phyloP scores from a whole-genome alignment of 2,329 filamentous ascomycete species.

The Moelleriella libera region DNA sequence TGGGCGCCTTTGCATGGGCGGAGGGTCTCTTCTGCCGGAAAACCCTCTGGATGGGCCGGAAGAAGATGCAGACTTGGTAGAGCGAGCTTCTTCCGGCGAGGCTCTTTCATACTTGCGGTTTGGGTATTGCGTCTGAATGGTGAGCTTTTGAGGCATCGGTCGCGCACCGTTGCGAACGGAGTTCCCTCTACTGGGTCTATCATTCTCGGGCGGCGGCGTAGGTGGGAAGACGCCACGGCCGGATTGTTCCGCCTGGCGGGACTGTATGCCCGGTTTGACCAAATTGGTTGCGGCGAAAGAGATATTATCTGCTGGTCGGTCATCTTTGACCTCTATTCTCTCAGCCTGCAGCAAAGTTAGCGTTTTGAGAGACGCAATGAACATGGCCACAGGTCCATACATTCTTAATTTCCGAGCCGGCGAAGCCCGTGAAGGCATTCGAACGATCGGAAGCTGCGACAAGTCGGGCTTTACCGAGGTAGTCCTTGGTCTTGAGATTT shows the following conservation, averaged over 20 bases:
- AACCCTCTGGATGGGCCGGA: constrained; percentile 31
- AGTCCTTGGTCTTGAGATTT: constrained; percentile 95
- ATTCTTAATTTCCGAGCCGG: constrained; percentile 66
- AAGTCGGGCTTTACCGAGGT: constrained; percentile 87
- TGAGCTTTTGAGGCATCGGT: constrained; percentile 47
- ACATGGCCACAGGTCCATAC: constrained; percentile 21
- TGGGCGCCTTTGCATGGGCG: constrained; percentile 14
- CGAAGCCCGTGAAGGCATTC: constrained; percentile 72
- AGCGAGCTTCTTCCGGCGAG: constrained; percentile 24
- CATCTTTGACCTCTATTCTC: constrained; percentile 50
- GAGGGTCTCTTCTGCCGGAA: constrained; percentile 22
- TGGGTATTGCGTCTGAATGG: constrained; percentile 41
- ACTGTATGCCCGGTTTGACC: constrained; percentile 72
- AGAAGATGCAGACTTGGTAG: constrained; percentile 26
- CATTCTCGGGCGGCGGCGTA: constrained; percentile 91
- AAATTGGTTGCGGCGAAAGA: constrained; percentile 89
- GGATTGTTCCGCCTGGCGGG: constrained; percentile 70
- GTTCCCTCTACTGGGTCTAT: constrained; percentile 47
- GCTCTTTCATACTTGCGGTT: constrained; percentile 42
- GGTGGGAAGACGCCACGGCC: constrained; percentile 80
- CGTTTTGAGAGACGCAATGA: not conserved
- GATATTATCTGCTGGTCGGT: constrained; percentile 68
- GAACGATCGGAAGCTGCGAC: constrained; percentile 74
- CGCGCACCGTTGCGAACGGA: constrained; percentile 50
- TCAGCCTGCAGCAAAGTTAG: constrained; percentile 25